phyloP scores from a whole-genome alignment of 352 stramenopile genomes.

The Globisporangium heterothallicum region DNA sequence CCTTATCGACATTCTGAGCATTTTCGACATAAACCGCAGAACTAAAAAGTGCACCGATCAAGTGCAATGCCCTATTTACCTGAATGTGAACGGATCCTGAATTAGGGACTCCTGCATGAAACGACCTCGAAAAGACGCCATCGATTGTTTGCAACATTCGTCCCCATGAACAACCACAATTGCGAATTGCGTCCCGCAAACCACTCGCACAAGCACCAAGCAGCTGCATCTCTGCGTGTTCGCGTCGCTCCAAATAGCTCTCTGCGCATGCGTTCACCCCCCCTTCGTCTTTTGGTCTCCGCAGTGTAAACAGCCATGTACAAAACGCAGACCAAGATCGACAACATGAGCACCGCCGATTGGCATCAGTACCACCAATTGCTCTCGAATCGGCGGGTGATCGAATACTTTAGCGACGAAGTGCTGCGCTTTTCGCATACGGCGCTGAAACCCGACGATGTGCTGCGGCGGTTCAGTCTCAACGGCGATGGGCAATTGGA shows the following conservation, averaged over 20 bases:
- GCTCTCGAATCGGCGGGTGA: constrained; percentile 41
- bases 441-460: constrained; percentile 60
- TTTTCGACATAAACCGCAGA: too few species aligned
- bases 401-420: constrained; percentile 58
- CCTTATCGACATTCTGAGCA: too few species aligned
- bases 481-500: constrained; percentile 74
- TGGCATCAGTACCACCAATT: constrained; percentile 73
- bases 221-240: too few species aligned
- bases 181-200: not conserved
- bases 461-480: constrained; percentile 66
- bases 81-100: not conserved
- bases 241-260: too few species aligned
- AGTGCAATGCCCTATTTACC: not conserved
- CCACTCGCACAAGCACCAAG: not conserved
- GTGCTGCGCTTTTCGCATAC: constrained; percentile 54
- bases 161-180: too few species aligned
- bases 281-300: not conserved
- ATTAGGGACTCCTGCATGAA: not conserved
- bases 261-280: not conserved
- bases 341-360: constrained; percentile 73
- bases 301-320: constrained; percentile 32
- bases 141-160: not conserved
- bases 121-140: not conserved
- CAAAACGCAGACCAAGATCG: constrained; percentile 67
- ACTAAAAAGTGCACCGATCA: not conserved